Percentiles rank a stretch among this genome's conserved stretches.
Evolutionary conservation across 257 asterid species (phyloP).

Genomic region (Lycium ferocissimum): DNA sequence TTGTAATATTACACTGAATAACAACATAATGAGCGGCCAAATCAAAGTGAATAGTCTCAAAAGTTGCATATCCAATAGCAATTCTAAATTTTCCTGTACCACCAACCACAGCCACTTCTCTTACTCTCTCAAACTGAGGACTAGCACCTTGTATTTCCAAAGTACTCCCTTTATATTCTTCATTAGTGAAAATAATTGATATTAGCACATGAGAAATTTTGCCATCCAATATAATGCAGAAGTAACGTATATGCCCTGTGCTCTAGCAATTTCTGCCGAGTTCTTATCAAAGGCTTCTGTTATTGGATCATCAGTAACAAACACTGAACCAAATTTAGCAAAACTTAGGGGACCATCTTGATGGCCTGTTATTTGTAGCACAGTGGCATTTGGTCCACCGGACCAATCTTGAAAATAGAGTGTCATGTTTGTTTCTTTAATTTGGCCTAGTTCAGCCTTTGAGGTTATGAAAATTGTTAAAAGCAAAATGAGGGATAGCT

Average conservation of each 20-base stretch:
- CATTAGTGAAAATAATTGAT: slow-evolving; percentile 52
- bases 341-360: slow-evolving; percentile 43
- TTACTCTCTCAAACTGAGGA: slow-evolving; percentile 53
- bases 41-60: slow-evolving; percentile 57
- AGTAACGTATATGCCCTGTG: slow-evolving; percentile 43
- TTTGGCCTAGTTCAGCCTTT: slow-evolving; percentile 31
- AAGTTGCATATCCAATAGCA: slow-evolving; percentile 58
- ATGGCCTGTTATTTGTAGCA: slow-evolving; percentile 44
- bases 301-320: slow-evolving; percentile 55
- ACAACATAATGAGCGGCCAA: slow-evolving; percentile 37
- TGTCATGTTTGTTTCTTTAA: slow-evolving; percentile 48
- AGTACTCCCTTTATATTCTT: slow-evolving; percentile 50
- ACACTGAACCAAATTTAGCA: slow-evolving; percentile 53
- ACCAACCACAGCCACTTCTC: slow-evolving; percentile 68
- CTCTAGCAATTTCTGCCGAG: slow-evolving; percentile 51
- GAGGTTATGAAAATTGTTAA: slow-evolving; percentile 30
- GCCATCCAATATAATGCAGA: slow-evolving; percentile 67
- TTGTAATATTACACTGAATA: slow-evolving; percentile 50
- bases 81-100: slow-evolving; percentile 64
- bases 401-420: slow-evolving; percentile 56
- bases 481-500: slow-evolving; percentile 14
- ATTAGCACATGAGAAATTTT: slow-evolving; percentile 51
- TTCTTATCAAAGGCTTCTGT: slow-evolving; percentile 41
- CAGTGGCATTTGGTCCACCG: slow-evolving; percentile 56
- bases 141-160: slow-evolving; percentile 58